Base-by-base conservation (phyloP, 2,329 filamentous ascomycete genomes). In the Aspergillus spinulosporus region DNA sequence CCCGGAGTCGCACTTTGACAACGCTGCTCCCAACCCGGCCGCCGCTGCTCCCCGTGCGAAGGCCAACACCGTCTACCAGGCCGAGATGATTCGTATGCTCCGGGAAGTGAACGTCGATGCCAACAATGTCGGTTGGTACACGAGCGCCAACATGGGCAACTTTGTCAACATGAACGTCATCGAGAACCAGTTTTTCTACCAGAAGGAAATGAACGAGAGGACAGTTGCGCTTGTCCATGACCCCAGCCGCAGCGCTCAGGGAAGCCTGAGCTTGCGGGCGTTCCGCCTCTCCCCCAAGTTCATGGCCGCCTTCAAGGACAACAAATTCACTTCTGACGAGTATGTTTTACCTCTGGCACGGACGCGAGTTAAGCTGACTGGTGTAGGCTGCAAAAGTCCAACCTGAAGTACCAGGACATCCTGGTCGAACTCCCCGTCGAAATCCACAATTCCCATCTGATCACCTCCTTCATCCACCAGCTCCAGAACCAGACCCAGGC, bases 81-180 rank as follows among this genome's bases (percentile, higher is more conserved):
- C 86, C 64, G 94, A 99, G 77, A 97, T 97, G 93, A 93, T 99
- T 76, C 89, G 92, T 71, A 92, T 94, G 76, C 80, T 97, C 62
- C 89, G 93, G 74, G 94, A 97, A 78, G 94, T 99, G 70, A 99
- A 97, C 75, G 90, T 97, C 58, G 94, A 99, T 75, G 94, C 94
- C 64, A 96, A 97, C 82, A 95, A 91, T 70, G 91, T 96, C 59
- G 94, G 94, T 69, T 99, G 92, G 92, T 99, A 99, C 80, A 97
- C 92, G 58, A 97, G 92, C 80, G 91, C 92, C 62, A 96, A 92
- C 76, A 95, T 99, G 90, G 94, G 94, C 76, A 97, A 96, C 82
- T 97, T 97, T 68, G 84, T 97, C 82, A 97, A 92, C 81, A 76
- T 89, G 72, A 90, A 88, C 81, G 92, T 96, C 72, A 90, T 99